These are phyloP conservation scores for Metschnikowia similis DNA, from an alignment of 805 yeast species.

Conservation along the genomic window DNA sequence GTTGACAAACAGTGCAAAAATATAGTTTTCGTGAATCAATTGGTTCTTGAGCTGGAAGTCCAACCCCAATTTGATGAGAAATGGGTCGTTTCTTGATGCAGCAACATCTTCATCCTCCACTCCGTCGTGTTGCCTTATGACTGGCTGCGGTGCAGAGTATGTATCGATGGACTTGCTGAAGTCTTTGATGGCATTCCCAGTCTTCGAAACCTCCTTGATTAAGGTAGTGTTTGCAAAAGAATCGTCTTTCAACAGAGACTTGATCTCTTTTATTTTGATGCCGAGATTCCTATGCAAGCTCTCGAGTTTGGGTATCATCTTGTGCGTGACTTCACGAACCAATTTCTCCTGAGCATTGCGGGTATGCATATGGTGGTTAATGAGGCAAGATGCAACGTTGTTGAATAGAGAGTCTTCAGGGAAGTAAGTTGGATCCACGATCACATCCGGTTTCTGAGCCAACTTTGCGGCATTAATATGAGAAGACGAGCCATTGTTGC, in stretches of 20 bases:
- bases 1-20: conserved; percentile 39
- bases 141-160: conserved; percentile 31
- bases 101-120: conserved; percentile 24
- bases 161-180: conserved; percentile 32
- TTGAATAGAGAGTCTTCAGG: conserved; percentile 23
- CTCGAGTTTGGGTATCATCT: conserved; percentile 37
- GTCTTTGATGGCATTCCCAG: conserved; percentile 48
- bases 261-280: conserved; percentile 40
- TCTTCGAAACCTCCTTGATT: conserved; percentile 47
- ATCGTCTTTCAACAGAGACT: conserved; percentile 36
- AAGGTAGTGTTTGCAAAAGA: conserved; percentile 36
- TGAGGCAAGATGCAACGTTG: conserved; percentile 29
- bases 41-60: conserved; percentile 41
- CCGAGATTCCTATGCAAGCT: conserved; percentile 31
- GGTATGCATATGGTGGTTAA: conserved; percentile 31
- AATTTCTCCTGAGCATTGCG: conserved; percentile 26
- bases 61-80: conserved; percentile 34
- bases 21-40: conserved; percentile 37
- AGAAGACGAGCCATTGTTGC: neutral
- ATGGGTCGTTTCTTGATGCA: conserved; percentile 36
- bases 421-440: conserved; percentile 21
- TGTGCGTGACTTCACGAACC: conserved; percentile 28
- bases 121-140: conserved; percentile 20
- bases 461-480: conserved; percentile 13
- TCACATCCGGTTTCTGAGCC: conserved; percentile 19